A percentile compares a stretch with the other conserved stretches of the same genome.
These are phyloP conservation scores for Phoma sp. DNA, from an alignment of 2,329 filamentous ascomycete genomes.

Conservation along the genomic window DNA sequence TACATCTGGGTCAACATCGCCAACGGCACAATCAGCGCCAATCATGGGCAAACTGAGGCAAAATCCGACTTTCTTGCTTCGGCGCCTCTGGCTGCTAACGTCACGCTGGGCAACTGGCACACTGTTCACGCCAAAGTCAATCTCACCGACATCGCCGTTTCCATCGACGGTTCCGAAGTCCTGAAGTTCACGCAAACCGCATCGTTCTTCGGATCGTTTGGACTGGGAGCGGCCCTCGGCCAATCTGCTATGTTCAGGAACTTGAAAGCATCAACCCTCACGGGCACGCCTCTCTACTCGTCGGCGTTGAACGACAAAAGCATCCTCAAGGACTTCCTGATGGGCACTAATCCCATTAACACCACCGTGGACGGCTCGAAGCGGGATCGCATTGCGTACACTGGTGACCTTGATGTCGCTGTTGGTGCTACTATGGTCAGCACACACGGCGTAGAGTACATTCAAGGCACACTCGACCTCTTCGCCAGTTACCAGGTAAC, in stretches of 20 bases:
- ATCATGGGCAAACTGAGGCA: slow-evolving; percentile 6
- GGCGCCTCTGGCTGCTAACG: slow-evolving; percentile 2
- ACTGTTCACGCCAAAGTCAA: slow-evolving; percentile 7
- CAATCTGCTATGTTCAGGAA: slow-evolving; percentile 39
- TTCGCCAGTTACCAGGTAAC: slow-evolving; percentile 39
- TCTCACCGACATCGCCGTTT: slow-evolving; percentile 9
- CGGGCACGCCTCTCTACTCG: slow-evolving; percentile 28
- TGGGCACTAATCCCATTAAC: slow-evolving; percentile 44
- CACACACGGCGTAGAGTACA: slow-evolving; percentile 34
- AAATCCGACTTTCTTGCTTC: background rate
- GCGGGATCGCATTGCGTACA: slow-evolving; percentile 45
- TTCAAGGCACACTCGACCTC: slow-evolving; percentile 38
- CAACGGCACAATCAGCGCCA: slow-evolving; percentile 19
- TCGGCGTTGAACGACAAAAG: slow-evolving; percentile 34
- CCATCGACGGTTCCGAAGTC: slow-evolving; percentile 24
- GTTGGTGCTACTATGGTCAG: slow-evolving; percentile 31
- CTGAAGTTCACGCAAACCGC: slow-evolving; percentile 37
- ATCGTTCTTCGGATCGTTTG: slow-evolving; percentile 41
- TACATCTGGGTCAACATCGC: slow-evolving; percentile 29
- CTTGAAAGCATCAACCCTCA: slow-evolving; percentile 13
- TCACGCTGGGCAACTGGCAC: slow-evolving; percentile 14
- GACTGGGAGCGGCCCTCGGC: slow-evolving; percentile 42
- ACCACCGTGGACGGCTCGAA: slow-evolving; percentile 49
- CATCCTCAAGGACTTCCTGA: slow-evolving; percentile 45
- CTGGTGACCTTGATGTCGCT: slow-evolving; percentile 44